Evolutionary conservation across 2,329 filamentous ascomycete species (phyloP).

Genomic region (Eutypa lata): DNA sequence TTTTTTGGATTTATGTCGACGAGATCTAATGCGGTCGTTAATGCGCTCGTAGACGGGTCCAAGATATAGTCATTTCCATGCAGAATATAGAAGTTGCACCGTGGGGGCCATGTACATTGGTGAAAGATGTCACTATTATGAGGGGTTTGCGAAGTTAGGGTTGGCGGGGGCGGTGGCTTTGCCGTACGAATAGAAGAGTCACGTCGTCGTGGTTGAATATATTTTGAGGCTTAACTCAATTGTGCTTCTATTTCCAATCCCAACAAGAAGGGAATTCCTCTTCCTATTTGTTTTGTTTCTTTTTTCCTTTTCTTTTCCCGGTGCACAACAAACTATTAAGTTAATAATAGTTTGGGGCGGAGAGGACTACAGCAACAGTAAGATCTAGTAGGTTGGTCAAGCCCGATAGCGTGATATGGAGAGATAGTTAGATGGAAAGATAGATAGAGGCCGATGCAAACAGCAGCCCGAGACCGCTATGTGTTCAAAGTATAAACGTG

Average conservation of each 20-base stretch:
- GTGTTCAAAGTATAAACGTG: neutral
- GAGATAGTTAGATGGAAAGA: neutral
- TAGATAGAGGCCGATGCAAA: slow-evolving; percentile 9
- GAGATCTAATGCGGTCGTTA: slow-evolving; percentile 15
- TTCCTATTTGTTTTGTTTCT: too few relatives aligned
- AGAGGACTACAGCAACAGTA: neutral
- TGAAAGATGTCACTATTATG: slow-evolving; percentile 13
- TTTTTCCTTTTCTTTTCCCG: neutral
- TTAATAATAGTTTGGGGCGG: neutral
- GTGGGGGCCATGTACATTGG: slow-evolving; percentile 13
- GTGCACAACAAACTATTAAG: neutral
- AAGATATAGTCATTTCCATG: slow-evolving; percentile 16
- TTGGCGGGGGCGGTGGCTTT: slow-evolving; percentile 8
- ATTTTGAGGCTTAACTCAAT: slow-evolving; percentile 17
- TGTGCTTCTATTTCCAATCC: slow-evolving; percentile 7
- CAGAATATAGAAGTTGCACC: slow-evolving; percentile 12
- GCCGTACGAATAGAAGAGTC: slow-evolving; percentile 6
- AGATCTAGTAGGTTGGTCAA: neutral
- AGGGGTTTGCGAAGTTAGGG: slow-evolving; percentile 8
- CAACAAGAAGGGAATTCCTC: neutral
- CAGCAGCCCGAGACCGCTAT: slow-evolving; percentile 12
- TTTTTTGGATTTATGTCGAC: slow-evolving; percentile 14
- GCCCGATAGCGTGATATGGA: neutral
- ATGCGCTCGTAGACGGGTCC: slow-evolving; percentile 19
- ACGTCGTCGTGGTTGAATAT: slow-evolving; percentile 11